These are phyloP conservation scores for Lactarius pseudohatsudake DNA, from an alignment of 768 basidiomycete species.

Conservation along the genomic window DNA sequence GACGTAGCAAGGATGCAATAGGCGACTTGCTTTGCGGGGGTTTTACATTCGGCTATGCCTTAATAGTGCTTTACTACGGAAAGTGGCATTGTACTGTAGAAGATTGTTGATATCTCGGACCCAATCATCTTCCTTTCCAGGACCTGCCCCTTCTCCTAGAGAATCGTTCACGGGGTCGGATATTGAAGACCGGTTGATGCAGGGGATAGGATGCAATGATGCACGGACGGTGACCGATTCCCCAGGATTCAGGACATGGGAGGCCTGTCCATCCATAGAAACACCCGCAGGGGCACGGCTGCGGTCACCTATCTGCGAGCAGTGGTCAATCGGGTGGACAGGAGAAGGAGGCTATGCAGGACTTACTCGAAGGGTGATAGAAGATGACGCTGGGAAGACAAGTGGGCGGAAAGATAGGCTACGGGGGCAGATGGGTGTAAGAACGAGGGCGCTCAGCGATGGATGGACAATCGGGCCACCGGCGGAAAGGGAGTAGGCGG, in stretches of 20 bases:
- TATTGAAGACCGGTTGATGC: constrained; percentile 84
- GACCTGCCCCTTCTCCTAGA: constrained; percentile 64
- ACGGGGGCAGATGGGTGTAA: constrained; percentile 95
- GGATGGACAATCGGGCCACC: constrained; percentile 97
- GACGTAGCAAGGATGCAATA: background rate
- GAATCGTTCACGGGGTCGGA: constrained; percentile 46
- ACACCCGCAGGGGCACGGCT: constrained; percentile 86
- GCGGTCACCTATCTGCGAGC: constrained; percentile 71
- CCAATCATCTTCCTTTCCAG: constrained; percentile 90
- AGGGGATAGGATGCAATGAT: constrained; percentile 89
- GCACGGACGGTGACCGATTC: constrained; percentile 84
- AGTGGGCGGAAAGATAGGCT: constrained; percentile 90
- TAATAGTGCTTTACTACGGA: constrained; percentile 84
- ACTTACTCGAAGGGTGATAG: constrained; percentile 70
- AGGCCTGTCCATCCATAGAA: constrained; percentile 90
- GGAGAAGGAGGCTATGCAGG: background rate
- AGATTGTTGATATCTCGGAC: constrained; percentile 96
- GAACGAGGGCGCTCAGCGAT: constrained; percentile 81
- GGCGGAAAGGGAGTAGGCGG: constrained; percentile 92
- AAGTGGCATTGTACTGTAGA: constrained; percentile 92
- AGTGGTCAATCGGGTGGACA: background rate
- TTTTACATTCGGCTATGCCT: constrained; percentile 64
- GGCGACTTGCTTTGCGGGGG: background rate
- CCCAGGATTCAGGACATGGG: constrained; percentile 77
- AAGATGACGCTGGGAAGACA: constrained; percentile 81